Base-by-base conservation (phyloP, 768 basidiomycete genomes). In the Kwoniella pini region DNA sequence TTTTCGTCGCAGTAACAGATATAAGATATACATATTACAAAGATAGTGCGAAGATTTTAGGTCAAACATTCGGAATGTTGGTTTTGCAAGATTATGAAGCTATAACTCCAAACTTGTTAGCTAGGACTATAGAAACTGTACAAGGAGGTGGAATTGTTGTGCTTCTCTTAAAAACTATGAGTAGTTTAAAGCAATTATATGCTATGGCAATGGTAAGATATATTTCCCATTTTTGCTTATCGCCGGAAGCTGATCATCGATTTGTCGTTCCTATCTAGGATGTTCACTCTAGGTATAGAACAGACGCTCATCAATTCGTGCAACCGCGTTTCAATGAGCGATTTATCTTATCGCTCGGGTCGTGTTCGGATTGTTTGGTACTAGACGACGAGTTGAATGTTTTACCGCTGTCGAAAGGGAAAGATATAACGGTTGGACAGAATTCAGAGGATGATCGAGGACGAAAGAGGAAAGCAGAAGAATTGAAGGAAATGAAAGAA, bases 11-110 rank as follows among this genome's bases (percentile, higher is more conserved):
- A 0, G 94, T 97, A n/a, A 98, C 95, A 3, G 95, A 99, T 77
- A 97, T 99, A 60, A 87, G 95, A 57, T 99, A 99, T 82, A 92
- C 90, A 46, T 94, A 97, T 81, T 98, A 97, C 82, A 96, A 96
- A 77, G 95, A 97, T 70, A 92, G 93, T 0, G 86, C 94, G 49
- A 96, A 95, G 80, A 91, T 97, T 64, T 85, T 99, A 33, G 96
- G 95, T 68, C 90, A 97, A 75, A 99, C 96, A 0, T 98, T 89
- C 78, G 95, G 95, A 42, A 97, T 98, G 92, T 87, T 90, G 61
- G 85, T 98, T 0, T 81, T 99, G 49, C 96, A 98, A 79, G 96
- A 98, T 72, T 99, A 98, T 66, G 96, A 99, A 76, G 95, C 96
- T 4, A 86, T 99, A 63, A 99, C 96, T 1, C 96, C 96, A 15